These are phyloP conservation scores for Chamaenerion angustifolium DNA, from an alignment of 345 rosid genomes.

Conservation along the genomic window DNA sequence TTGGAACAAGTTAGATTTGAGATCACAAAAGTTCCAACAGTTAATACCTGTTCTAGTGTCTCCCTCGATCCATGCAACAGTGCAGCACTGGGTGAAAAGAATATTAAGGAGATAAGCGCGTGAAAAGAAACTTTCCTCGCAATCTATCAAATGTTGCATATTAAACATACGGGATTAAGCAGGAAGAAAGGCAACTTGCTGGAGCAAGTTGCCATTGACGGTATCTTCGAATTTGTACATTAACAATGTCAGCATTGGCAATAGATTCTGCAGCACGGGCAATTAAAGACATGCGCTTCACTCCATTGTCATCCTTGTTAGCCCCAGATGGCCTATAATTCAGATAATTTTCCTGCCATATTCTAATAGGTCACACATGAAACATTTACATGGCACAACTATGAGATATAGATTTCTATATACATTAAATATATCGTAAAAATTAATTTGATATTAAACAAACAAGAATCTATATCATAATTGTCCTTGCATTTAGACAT, in stretches of 20 bases:
- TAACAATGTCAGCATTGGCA: constrained; percentile 77
- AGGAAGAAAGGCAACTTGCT: constrained; percentile 59
- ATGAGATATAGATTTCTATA: no score
- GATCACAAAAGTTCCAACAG: background rate
- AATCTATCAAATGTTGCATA: background rate
- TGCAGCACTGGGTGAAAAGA: constrained; percentile 50
- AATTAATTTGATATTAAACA: no score
- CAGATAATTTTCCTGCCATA: constrained; percentile 82
- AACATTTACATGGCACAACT: no score
- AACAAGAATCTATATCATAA: background rate
- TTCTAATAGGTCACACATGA: background rate
- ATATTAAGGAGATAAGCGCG: constrained; percentile 6
- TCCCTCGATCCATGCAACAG: constrained; percentile 83
- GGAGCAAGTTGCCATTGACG: constrained; percentile 94
- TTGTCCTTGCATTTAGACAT: background rate
- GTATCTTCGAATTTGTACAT: constrained; percentile 89
- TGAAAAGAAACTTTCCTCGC: constrained; percentile 3
- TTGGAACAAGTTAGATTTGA: no score
- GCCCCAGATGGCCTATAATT: constrained; percentile 66
- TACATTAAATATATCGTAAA: no score
- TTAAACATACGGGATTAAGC: constrained; percentile 76
- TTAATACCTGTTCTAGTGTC: constrained; percentile 58
- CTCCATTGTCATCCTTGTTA: constrained; percentile 57
- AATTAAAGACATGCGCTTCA: constrained; percentile 60
- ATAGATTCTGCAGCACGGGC: constrained; percentile 95